These are phyloP conservation scores for Hypholoma fasciculare DNA, from an alignment of 768 basidiomycete species.

Conservation along the genomic window DNA sequence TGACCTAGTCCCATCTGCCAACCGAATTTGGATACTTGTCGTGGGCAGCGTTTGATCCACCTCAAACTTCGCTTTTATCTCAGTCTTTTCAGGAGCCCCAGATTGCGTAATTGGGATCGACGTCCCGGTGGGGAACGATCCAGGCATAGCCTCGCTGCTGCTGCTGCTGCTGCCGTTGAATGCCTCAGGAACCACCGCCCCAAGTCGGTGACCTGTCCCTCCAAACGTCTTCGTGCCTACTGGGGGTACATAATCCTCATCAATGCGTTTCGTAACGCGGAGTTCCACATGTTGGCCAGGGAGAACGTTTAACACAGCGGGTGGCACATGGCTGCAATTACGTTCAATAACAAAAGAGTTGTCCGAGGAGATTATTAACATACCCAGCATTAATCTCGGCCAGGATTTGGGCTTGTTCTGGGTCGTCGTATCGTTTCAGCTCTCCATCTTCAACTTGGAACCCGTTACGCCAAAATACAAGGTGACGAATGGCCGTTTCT, in stretches of 20 bases:
- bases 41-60: slow-evolving; percentile 83
- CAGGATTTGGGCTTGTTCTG: slow-evolving; percentile 66
- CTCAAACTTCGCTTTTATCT: slow-evolving; percentile 60
- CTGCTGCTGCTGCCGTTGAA: background rate
- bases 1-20: slow-evolving; percentile 90
- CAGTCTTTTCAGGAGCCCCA: slow-evolving; percentile 28
- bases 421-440: slow-evolving; percentile 82
- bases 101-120: slow-evolving; percentile 14
- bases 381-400: slow-evolving; percentile 81
- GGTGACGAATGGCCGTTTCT: slow-evolving; percentile 63
- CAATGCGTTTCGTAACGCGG: slow-evolving; percentile 65
- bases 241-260: slow-evolving; percentile 72
- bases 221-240: slow-evolving; percentile 54
- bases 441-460: slow-evolving; percentile 91
- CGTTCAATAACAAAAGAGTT: background rate
- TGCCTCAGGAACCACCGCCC: slow-evolving; percentile 63
- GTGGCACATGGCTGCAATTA: slow-evolving; percentile 68
- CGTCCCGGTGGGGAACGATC: slow-evolving; percentile 46
- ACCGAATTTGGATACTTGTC: slow-evolving; percentile 86
- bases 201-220: slow-evolving; percentile 81
- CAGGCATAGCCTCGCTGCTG: slow-evolving; percentile 49
- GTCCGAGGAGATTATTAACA: slow-evolving; percentile 8
- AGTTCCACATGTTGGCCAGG: slow-evolving; percentile 85
- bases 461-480: slow-evolving; percentile 94
- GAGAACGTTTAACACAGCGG: slow-evolving; percentile 68